phyloP scores from a whole-genome alignment of 768 basidiomycete genomes.

The Hysterangium stoloniferum region DNA sequence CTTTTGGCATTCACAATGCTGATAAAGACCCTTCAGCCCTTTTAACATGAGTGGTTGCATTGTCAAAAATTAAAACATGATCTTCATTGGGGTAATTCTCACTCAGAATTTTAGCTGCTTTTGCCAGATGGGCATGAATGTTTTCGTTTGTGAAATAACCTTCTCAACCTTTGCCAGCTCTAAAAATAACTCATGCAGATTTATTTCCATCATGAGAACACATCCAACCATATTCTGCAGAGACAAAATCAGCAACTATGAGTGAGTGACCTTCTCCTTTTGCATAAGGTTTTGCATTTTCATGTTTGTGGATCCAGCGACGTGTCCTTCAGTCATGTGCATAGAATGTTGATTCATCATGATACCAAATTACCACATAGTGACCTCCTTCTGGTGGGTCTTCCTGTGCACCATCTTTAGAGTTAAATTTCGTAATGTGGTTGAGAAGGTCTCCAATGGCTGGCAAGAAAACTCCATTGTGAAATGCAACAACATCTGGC shows the following conservation, averaged over 20 bases:
- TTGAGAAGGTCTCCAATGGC: slow-evolving; percentile 11
- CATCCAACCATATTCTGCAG: slow-evolving; percentile 9
- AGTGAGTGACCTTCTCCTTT: slow-evolving; percentile 16
- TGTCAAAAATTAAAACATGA: not conserved
- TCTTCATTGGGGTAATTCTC: slow-evolving; percentile 3
- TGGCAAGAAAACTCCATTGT: slow-evolving; percentile 21
- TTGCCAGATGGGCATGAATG: slow-evolving; percentile 7
- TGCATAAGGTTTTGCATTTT: slow-evolving; percentile 9
- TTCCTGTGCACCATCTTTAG: not conserved
- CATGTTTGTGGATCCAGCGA: slow-evolving; percentile 12
- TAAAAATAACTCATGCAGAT: slow-evolving; percentile 8
- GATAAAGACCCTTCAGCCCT: not conserved
- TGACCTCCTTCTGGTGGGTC: not conserved
- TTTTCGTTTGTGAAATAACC: slow-evolving; percentile 14
- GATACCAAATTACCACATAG: not conserved
- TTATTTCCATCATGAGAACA: not conserved
- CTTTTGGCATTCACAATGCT: not conserved
- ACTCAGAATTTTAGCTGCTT: slow-evolving; percentile 11
- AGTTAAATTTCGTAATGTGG: slow-evolving; percentile 1
- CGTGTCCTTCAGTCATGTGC: slow-evolving; percentile 14
- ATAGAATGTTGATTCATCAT: slow-evolving; percentile 19
- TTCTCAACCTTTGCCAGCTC: not conserved
- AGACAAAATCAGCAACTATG: slow-evolving; percentile 16
- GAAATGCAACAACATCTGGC: slow-evolving; percentile 30
- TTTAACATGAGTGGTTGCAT: not conserved